Conservation (phyloP, 768 basidiomycete species). For the Coprinopsis marcescibilis region DNA sequence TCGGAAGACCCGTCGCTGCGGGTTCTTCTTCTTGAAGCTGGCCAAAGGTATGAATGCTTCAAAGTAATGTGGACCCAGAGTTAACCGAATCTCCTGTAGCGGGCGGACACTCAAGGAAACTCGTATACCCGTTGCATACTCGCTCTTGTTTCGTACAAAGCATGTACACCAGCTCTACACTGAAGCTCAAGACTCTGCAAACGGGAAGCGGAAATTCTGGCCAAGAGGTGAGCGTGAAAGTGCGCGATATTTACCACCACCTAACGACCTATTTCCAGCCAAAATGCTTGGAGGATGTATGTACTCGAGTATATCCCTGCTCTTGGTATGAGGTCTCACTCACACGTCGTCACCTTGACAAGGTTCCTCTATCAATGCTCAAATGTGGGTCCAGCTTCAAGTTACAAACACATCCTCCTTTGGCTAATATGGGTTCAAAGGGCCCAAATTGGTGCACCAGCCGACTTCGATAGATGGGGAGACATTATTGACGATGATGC, state of each 20-base stretch:
- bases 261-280: slow-evolving; percentile 28
- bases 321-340: not conserved
- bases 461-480: slow-evolving; percentile 67
- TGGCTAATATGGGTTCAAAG: slow-evolving; percentile 19
- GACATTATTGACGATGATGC: slow-evolving; percentile 43
- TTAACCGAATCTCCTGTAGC: slow-evolving; percentile 22
- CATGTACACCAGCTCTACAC: slow-evolving; percentile 54
- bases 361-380: slow-evolving; percentile 62
- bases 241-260: not conserved
- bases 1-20: slow-evolving; percentile 48
- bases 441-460: slow-evolving; percentile 62
- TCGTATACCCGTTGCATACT: slow-evolving; percentile 40
- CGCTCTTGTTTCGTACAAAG: slow-evolving; percentile 36
- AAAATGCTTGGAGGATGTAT: slow-evolving; percentile 75
- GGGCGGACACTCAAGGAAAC: slow-evolving; percentile 35
- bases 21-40: slow-evolving; percentile 56
- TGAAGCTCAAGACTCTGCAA: slow-evolving; percentile 47
- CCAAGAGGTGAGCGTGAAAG: slow-evolving; percentile 47
- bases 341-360: slow-evolving; percentile 30
- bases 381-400: slow-evolving; percentile 26
- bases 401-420: not conserved
- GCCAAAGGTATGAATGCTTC: slow-evolving; percentile 41
- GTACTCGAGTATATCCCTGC: slow-evolving; percentile 35
- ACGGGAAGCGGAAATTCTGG: slow-evolving; percentile 47
- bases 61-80: not conserved